phyloP scores from a whole-genome alignment of 1,284 basidiomycete species.

The Rhodotorula sp. region DNA sequence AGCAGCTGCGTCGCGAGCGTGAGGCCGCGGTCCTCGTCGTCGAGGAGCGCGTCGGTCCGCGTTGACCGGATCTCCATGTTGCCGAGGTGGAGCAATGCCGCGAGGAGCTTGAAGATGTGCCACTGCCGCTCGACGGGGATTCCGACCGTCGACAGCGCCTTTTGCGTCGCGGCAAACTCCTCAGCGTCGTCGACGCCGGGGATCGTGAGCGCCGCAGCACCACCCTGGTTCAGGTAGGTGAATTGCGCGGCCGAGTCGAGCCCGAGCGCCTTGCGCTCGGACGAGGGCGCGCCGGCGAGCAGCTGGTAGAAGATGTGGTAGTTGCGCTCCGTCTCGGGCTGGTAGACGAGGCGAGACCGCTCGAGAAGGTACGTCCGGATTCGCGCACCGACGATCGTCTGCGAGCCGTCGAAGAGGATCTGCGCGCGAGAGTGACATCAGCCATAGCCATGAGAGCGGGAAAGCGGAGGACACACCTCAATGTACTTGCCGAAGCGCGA shows the following conservation, averaged over 20 bases:
- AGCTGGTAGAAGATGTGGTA: conserved; percentile 99
- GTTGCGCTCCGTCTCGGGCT: conserved; percentile 94
- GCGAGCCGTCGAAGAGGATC: conserved; percentile 93
- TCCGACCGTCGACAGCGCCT: conserved; percentile 92
- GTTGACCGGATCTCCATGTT: conserved; percentile 86
- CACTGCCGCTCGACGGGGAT: conserved; percentile 97
- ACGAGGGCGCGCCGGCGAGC: conserved; percentile 91
- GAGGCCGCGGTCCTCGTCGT: conserved; percentile 81
- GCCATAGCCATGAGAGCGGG: accelerated
- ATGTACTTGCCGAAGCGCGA: conserved; percentile 99
- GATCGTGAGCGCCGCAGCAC: conserved; percentile 78
- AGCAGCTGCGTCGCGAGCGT: conserved; percentile 82
- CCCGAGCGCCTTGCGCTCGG: conserved; percentile 92
- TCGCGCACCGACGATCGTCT: conserved; percentile 95
- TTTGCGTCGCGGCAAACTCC: conserved; percentile 91
- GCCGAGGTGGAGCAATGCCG: conserved; percentile 91
- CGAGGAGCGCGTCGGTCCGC: conserved; percentile 79
- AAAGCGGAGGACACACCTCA: conserved; percentile 63
- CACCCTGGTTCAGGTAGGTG: conserved; percentile 91
- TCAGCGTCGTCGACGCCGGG: conserved; percentile 91
- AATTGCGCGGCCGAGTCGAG: conserved; percentile 85
- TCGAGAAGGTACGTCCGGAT: conserved; percentile 98
- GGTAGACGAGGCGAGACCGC: conserved; percentile 94
- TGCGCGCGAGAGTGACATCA: conserved; percentile 48
- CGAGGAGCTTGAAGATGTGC: conserved; percentile 93